Conservation (phyloP, 768 basidiomycete genomes). For the Tubosaeta brunneosetosa region DNA sequence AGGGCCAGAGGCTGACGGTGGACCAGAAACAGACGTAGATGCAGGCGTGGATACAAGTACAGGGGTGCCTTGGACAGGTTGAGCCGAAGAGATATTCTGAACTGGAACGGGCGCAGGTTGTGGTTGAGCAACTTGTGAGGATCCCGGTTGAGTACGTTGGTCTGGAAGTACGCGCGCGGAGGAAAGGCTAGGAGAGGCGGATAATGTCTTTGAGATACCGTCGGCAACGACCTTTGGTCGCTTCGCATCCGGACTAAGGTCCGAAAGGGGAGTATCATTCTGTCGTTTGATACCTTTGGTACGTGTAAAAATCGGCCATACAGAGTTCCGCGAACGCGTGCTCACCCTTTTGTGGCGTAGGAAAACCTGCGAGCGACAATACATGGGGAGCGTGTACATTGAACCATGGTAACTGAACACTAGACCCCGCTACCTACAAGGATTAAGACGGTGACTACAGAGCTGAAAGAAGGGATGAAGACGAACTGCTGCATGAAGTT, state of each 20-base stretch:
- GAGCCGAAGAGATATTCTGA: conserved; percentile 8
- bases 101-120: conserved; percentile 4
- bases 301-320: conserved; percentile 9
- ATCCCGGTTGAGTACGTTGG: conserved; percentile 18
- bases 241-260: conserved; percentile 44
- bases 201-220: conserved; percentile 13
- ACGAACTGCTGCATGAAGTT: conserved; percentile 49
- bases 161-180: conserved; percentile 19
- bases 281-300: conserved; percentile 40
- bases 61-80: conserved; percentile 6
- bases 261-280: conserved; percentile 33
- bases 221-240: conserved; percentile 26
- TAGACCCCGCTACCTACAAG: conserved; percentile 33
- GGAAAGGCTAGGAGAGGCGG: conserved; percentile 20
- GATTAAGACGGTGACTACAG: neutral
- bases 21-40: conserved; percentile 7
- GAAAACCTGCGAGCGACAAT: conserved; percentile 47
- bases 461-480: neutral
- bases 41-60: conserved; percentile 5
- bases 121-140: conserved; percentile 19
- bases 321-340: conserved; percentile 7
- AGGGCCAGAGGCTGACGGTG: conserved; percentile 6
- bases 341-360: conserved; percentile 34
- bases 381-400: conserved; percentile 41
- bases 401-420: conserved; percentile 53